Evolutionary conservation across 176 grass and related monocot species (phyloP), one percentile per base, ranked within the genome.

Genomic region (Oryza australiensis): DNA sequence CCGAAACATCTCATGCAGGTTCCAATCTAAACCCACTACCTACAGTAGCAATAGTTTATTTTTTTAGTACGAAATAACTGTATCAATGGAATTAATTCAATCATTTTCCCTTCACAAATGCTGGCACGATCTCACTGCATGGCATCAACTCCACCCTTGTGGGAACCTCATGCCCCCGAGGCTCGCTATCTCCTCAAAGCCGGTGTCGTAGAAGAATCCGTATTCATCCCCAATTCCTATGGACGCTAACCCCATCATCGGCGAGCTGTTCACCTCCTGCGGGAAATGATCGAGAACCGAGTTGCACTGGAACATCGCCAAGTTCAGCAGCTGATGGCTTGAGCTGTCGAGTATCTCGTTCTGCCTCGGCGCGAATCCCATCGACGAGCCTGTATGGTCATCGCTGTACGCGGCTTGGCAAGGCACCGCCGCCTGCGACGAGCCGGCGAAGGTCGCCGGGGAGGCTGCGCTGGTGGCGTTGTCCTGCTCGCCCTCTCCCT

Each of bases 401-500:
- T 37, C 78, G 13, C 49, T 20, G 80, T 78, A 84, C 34, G 76
- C 80, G 24, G 70, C 20, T 14, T 68, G 78, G 26, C 91, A 70
- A 66, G 49, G 51, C 51, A 8, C 43, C 55, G 4, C 57, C 16
- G 46, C 53, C 85, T 35, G 38, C 16, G 83, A 82, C n/a, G 70
- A 79, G 42, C 62, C 24, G 41, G 83, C 69, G 55, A 80, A 74
- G 33, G 89, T 35, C 64, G 82, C 74, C 42, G 82, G 83, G 16
- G 79, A 73, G 20, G 85, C 55, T 11, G 55, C 55, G 75, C 51
- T 55, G 43, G 63, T 43, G 45, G 3, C 23, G 49, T 12, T 82
- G 30, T 93, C 89, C 1, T 89, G 86, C 26, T 93, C 91, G 45
- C 72, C 40, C 14, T 89, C 87, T 41, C 71, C 80, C 63, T 94